Percentiles rank a stretch among this genome's conserved stretches.
Conservation (phyloP, 2,329 filamentous ascomycete genomes). For the Alternaria viburni region DNA sequence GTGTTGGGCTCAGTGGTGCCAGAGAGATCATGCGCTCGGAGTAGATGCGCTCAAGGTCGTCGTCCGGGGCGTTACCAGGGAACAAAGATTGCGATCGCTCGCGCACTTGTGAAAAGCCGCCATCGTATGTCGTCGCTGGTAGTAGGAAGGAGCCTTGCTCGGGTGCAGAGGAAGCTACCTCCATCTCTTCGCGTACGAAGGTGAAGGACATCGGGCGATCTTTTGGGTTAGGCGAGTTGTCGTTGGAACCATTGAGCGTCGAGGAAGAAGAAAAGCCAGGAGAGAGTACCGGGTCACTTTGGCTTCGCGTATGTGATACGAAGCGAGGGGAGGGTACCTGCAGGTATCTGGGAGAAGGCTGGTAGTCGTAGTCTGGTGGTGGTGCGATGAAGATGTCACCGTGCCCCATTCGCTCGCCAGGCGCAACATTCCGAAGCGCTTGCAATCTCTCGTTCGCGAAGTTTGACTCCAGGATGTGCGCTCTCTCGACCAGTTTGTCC, state of each 20-base stretch:
- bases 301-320: slow-evolving; percentile 24
- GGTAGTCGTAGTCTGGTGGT: slow-evolving; percentile 45
- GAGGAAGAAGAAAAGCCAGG: slow-evolving; percentile 28
- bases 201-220: slow-evolving; percentile 20
- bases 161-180: slow-evolving; percentile 16
- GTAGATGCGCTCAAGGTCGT: neutral
- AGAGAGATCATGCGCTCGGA: slow-evolving; percentile 9
- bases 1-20: slow-evolving; percentile 8
- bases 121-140: slow-evolving; percentile 32
- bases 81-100: slow-evolving; percentile 21
- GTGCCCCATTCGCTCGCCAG: slow-evolving; percentile 41
- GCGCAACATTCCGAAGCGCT: slow-evolving; percentile 36
- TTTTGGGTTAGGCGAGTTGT: slow-evolving; percentile 13
- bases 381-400: slow-evolving; percentile 45
- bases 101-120: slow-evolving; percentile 12
- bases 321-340: slow-evolving; percentile 18
- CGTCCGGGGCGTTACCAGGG: slow-evolving; percentile 3
- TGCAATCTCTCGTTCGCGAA: slow-evolving; percentile 43
- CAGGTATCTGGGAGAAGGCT: slow-evolving; percentile 11
- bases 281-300: slow-evolving; percentile 29
- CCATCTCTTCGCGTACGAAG: slow-evolving; percentile 16
- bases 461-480: slow-evolving; percentile 43
- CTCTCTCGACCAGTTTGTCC: slow-evolving; percentile 53
- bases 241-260: slow-evolving; percentile 18
- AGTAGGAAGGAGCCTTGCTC: slow-evolving; percentile 23